Conservation (phyloP, 148 eudicot species). For the Arctostaphylos glauca region DNA sequence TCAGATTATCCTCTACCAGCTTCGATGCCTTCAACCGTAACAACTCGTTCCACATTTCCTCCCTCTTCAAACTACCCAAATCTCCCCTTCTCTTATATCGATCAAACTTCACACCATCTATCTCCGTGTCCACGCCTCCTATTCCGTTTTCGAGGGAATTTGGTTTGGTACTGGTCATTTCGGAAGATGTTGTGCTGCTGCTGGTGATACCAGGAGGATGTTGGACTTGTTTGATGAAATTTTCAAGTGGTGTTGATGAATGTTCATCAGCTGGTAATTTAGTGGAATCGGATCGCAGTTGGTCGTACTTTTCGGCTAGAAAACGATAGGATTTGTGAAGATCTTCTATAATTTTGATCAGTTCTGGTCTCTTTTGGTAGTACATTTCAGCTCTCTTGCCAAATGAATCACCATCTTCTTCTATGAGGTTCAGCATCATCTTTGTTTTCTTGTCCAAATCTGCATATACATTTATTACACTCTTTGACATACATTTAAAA, state of each 20-base stretch:
- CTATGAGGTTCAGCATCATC: slow-evolving; percentile 15
- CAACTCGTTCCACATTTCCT: slow-evolving; percentile 7
- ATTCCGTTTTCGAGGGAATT: neutral
- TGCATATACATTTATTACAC: slow-evolving; percentile 6
- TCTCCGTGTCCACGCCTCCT: neutral
- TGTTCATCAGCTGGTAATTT: neutral
- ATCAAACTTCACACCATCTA: neutral
- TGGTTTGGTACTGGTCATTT: neutral
- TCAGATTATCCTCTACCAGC: slow-evolving; percentile 25
- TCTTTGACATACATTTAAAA: neutral
- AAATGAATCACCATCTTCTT: slow-evolving; percentile 30
- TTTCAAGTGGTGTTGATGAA: neutral
- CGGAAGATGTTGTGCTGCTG: neutral
- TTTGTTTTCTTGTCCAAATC: slow-evolving; percentile 24
- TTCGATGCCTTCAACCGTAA: slow-evolving; percentile 1
- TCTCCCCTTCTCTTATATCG: neutral
- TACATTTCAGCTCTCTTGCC: slow-evolving; percentile 28
- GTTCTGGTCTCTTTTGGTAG: slow-evolving; percentile 25
- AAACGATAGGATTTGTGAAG: slow-evolving; percentile 22
- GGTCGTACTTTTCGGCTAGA: slow-evolving; percentile 26
- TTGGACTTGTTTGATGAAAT: neutral
- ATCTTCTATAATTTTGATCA: slow-evolving; percentile 22
- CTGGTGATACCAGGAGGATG: neutral
- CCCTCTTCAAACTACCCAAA: neutral
- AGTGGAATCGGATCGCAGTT: slow-evolving; percentile 11